Conservation (phyloP, 805 yeast genomes). For the Jamesozyma piceae region DNA sequence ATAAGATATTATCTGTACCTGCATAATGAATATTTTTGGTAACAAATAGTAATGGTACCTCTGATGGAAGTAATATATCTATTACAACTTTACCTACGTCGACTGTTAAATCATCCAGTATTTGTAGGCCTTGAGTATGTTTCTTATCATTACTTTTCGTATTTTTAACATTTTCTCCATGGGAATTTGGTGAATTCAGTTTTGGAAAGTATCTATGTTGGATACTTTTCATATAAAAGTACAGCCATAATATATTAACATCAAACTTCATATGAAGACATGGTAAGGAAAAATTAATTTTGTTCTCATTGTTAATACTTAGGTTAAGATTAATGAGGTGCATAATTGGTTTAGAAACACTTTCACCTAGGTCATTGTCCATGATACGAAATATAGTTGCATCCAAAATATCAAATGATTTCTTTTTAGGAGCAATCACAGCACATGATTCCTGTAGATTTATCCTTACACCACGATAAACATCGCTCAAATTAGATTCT, state of each 20-base stretch:
- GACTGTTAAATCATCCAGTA: constrained; percentile 4
- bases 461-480: constrained; percentile 20
- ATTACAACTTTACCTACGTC: constrained; percentile 17
- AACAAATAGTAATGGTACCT: constrained; percentile 17
- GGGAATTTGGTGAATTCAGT: not conserved
- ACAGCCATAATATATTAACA: constrained; percentile 25
- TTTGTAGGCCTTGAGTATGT: not conserved
- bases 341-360: constrained; percentile 13
- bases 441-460: constrained; percentile 17
- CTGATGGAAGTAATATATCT: constrained; percentile 22
- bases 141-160: not conserved
- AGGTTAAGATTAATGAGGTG: constrained; percentile 11
- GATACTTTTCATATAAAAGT: constrained; percentile 15
- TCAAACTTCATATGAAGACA: constrained; percentile 20
- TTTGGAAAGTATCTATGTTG: constrained; percentile 6
- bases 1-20: constrained; percentile 1
- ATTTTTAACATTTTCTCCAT: not conserved
- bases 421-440: constrained; percentile 4
- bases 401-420: constrained; percentile 10
- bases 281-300: constrained; percentile 12
- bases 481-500: constrained; percentile 14
- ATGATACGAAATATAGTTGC: constrained; percentile 17
- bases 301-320: not conserved
- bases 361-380: constrained; percentile 10
- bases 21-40: constrained; percentile 7